Evolutionary conservation across 1,284 basidiomycete species (phyloP), one percentile per base, ranked within the genome.

Genomic region (Testicularia cyperi): DNA sequence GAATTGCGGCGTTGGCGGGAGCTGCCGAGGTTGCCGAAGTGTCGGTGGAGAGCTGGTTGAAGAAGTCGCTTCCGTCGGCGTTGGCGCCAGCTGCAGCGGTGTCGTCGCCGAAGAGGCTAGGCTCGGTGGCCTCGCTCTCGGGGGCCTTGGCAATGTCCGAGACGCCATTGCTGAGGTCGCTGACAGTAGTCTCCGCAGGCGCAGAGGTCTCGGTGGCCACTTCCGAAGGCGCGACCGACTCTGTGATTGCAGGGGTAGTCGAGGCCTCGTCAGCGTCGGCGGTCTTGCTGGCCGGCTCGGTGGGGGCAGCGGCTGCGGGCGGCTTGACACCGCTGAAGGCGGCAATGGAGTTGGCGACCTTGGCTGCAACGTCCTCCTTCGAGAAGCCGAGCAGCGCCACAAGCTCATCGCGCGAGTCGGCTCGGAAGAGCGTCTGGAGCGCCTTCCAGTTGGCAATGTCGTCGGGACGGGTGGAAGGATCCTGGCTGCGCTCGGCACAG

Each of bases 311-410:
- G 20, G 90, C 88, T 5, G 79, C 81, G 10, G 51, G 44, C 3
- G 33, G 19, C 31, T 58, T 41, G 19, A 44, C 48, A 0, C 29
- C 6, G 80, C 51, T 46, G 57, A 92, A 81, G 58, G 83, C 85
- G 37, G 86, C 83, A 38, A 94, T 83, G 3, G 91, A 90, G 58
- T 88, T 86, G 14, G 85, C 83, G 12, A 96, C 89, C 56, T 87
- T 86, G 2, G 81, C 79, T 3, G 86, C 86, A 13, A 95, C 84
- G 62, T 94, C 89, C 20, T 84, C 84, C 78, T 94, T 94, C 9
- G 89, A 92, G 78, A 95, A 97, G 1, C 94, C 94, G 18, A 98
- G 84, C 1, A 97, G 80, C 1, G 86, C 86, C 34, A 98, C 86
- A 10, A 98, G 82, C 77, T 97, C 91, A 26, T 94, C 89, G 47